A percentile compares a stretch with the other conserved stretches of the same genome.
Conservation (phyloP, 2,329 filamentous ascomycete genomes). For the Trichoderma polysporum region DNA sequence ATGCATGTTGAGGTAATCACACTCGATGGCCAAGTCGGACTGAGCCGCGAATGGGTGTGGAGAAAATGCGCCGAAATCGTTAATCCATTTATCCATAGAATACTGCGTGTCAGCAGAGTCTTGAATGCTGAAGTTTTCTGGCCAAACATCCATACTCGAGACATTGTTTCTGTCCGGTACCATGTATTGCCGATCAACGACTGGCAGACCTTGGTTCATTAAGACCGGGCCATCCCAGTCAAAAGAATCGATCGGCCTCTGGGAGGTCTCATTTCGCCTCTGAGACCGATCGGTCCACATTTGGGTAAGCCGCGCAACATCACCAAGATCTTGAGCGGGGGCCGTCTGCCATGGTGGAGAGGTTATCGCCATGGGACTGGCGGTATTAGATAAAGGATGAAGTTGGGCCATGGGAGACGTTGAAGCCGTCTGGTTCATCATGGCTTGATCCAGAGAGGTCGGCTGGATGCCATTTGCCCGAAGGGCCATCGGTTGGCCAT, state of each 20-base stretch:
- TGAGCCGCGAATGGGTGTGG: not conserved
- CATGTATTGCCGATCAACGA: not conserved
- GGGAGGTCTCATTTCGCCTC: not conserved
- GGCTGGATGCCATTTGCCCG: not conserved
- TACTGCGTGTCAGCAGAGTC: not conserved
- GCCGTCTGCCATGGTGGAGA: not conserved
- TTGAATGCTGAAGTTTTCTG: not conserved
- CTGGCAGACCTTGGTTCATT: not conserved
- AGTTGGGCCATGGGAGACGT: not conserved
- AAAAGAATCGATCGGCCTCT: not conserved
- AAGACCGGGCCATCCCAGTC: not conserved
- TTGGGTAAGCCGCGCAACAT: not conserved
- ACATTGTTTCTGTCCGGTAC: not conserved
- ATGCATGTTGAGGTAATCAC: not conserved
- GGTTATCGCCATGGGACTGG: not conserved
- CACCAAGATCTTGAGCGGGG: not conserved
- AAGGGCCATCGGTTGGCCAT: not conserved
- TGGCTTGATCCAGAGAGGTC: not conserved
- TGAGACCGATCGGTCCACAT: not conserved
- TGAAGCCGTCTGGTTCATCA: not conserved
- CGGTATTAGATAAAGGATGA: not conserved
- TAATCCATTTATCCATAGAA: not conserved
- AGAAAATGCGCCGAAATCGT: not conserved
- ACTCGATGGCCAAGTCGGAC: not conserved
- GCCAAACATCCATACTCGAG: not conserved